Evolutionary conservation across 768 basidiomycete genomes (phyloP), one percentile per base, ranked within the genome.

Genomic region (Mrakia gelida): DNA sequence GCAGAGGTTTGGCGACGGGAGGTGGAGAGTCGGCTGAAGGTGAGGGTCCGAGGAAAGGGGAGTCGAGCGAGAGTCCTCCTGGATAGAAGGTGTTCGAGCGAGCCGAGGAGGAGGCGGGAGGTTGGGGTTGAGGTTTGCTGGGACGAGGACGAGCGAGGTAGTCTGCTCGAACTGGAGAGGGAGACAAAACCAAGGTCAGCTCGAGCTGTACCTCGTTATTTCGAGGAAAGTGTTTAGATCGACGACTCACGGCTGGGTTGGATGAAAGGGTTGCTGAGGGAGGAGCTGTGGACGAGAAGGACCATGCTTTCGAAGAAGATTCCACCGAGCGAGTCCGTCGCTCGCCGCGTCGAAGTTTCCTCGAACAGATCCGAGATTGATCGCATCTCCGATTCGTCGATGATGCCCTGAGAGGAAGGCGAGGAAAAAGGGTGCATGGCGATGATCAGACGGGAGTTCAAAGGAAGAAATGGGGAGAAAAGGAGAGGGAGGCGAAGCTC

Each of bases 121-220:
- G n/a, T 28, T 28, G 59, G 26, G 26, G n/a, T 59, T 28, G 59
- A 59, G n/a, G n/a, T 59, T 7, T 26, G 26, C 5, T 59, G 4
- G 59, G 59, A 59, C 59, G 59, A 59, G 26, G 59, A 59, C 59
- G 59, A 15, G 59, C 59, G 59, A 59, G 59, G 26, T 59, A 59
- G 10, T 59, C 9, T 4, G 59, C 59, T 26, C 59, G 59, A 59
- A 59, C 26, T 26, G 59, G 15, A 59, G 59, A 52, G 15, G 49
- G 18, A 52, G 18, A 7, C 16, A 21, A 21, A 52, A 52, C 45
- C 2, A 21, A 52, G 15, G 13, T 52, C 49, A 52, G 49, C 18
- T 52, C 49, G 18, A 21, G 18, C 18, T 5, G 11, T 21, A 9
- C 7, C 4, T 52, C 45, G 16, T 52, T 21, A 45, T 52, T 7